Percentiles rank a stretch among this genome's conserved stretches.
These are phyloP conservation scores for Tylopilus felleus DNA, from an alignment of 768 basidiomycete genomes.

Conservation along the genomic window DNA sequence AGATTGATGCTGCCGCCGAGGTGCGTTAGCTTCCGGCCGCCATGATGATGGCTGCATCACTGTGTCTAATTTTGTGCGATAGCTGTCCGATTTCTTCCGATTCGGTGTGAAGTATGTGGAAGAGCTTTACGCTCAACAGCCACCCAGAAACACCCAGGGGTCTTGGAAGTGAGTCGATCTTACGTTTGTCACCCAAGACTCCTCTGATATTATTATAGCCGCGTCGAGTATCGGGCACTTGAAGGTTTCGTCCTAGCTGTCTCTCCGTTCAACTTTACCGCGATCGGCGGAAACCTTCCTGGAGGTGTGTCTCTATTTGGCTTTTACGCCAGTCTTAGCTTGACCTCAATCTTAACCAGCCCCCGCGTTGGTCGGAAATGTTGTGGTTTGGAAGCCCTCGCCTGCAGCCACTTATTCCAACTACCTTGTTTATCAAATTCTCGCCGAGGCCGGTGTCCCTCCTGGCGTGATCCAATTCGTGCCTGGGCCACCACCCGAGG, in stretches of 20 bases:
- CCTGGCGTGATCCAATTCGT: conserved; percentile 96
- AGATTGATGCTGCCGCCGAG: conserved; percentile 99
- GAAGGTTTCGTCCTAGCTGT: conserved; percentile 98
- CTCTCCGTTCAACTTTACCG: conserved; percentile 98
- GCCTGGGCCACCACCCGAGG: conserved; percentile 81
- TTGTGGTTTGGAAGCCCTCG: conserved; percentile 95
- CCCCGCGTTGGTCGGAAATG: conserved; percentile 93
- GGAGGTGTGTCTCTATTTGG: conserved; percentile 42
- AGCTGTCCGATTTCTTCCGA: conserved; percentile 91
- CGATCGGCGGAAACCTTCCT: conserved; percentile 94
- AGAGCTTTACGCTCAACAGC: conserved; percentile 90
- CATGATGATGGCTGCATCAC: not conserved
- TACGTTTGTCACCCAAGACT: not conserved
- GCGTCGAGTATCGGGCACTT: conserved; percentile 93
- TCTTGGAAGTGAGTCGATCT: conserved; percentile 82
- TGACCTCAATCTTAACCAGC: conserved; percentile 37
- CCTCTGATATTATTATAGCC: conserved; percentile 46
- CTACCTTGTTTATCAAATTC: conserved; percentile 87
- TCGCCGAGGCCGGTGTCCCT: conserved; percentile 92
- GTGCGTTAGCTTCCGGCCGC: conserved; percentile 38
- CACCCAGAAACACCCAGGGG: conserved; percentile 78
- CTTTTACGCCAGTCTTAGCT: not conserved
- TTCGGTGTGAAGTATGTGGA: conserved; percentile 98
- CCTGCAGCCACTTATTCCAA: conserved; percentile 94
- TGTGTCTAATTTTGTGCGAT: conserved; percentile 5